Percentiles rank a stretch among this genome's conserved stretches.
These are phyloP conservation scores for Metschnikowia picachoensis DNA, from an alignment of 805 yeast genomes.

Conservation along the genomic window DNA sequence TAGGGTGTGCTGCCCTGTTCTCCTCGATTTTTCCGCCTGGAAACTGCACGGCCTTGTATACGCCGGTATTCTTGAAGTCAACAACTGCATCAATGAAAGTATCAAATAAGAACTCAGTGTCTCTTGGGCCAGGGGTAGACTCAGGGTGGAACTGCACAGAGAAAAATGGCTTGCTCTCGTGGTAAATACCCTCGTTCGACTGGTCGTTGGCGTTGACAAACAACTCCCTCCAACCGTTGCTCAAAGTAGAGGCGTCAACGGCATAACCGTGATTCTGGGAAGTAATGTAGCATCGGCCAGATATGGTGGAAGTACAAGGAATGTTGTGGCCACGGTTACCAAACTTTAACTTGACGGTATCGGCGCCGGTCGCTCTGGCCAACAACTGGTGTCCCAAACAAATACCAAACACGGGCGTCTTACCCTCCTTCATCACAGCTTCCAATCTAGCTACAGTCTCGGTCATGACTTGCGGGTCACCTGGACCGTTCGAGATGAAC, in stretches of 20 bases:
- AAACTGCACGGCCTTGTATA: slow-evolving; percentile 71
- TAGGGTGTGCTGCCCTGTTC: slow-evolving; percentile 72
- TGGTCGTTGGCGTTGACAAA: slow-evolving; percentile 96
- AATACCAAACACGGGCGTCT: slow-evolving; percentile 93
- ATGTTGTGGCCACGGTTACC: slow-evolving; percentile 99
- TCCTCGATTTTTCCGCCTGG: slow-evolving; percentile 79
- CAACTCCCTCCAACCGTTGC: slow-evolving; percentile 84
- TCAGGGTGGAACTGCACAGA: slow-evolving; percentile 99
- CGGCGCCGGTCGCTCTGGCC: slow-evolving; percentile 94
- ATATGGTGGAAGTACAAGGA: slow-evolving; percentile 84
- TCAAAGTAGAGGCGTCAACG: slow-evolving; percentile 76
- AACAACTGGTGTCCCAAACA: slow-evolving; percentile 97
- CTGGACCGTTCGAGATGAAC: slow-evolving; percentile 97
- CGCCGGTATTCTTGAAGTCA: slow-evolving; percentile 56
- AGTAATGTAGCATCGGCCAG: slow-evolving; percentile 97
- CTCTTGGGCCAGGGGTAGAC: slow-evolving; percentile 99
- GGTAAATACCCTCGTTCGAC: slow-evolving; percentile 97
- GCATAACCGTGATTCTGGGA: slow-evolving; percentile 99
- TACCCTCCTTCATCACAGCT: slow-evolving; percentile 55
- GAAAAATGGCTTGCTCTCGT: slow-evolving; percentile 81
- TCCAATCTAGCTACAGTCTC: slow-evolving; percentile 60
- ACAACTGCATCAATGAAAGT: slow-evolving; percentile 81
- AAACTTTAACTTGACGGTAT: slow-evolving; percentile 85
- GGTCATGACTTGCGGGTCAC: slow-evolving; percentile 90
- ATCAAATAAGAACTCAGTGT: slow-evolving; percentile 95